These are phyloP conservation scores for Populus hybrid DNA, from an alignment of 441 rosid genomes.

Conservation along the genomic window DNA sequence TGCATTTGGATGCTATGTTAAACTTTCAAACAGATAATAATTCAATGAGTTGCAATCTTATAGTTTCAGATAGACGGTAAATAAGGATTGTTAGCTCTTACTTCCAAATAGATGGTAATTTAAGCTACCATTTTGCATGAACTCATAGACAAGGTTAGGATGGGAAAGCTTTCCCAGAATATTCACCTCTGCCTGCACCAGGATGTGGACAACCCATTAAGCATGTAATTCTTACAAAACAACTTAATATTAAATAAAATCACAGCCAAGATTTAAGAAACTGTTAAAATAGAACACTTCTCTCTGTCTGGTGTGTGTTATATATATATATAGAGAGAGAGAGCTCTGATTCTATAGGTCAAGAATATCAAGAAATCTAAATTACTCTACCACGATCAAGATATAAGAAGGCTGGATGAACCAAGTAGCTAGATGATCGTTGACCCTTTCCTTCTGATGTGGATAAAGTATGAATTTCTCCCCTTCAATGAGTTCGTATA, in stretches of 20 bases:
- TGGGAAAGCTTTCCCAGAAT: slow-evolving; percentile 70
- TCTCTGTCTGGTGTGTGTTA: too few species aligned
- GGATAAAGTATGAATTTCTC: too few species aligned
- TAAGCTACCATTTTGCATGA: too few species aligned
- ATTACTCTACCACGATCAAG: neutral
- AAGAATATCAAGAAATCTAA: neutral
- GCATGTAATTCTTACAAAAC: neutral
- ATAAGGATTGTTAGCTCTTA: slow-evolving; percentile 27
- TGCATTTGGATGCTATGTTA: neutral
- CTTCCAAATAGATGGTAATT: too few species aligned
- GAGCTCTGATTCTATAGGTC: neutral
- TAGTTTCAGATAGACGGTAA: slow-evolving; percentile 73
- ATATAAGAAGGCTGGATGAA: neutral
- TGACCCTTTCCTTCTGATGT: too few species aligned
- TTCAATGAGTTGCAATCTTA: slow-evolving; percentile 8
- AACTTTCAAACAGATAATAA: too few species aligned
- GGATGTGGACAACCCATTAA: slow-evolving; percentile 7
- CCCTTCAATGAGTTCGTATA: too few species aligned
- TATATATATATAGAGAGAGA: too few species aligned
- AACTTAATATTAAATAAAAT: too few species aligned
- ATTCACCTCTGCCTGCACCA: slow-evolving; percentile 58
- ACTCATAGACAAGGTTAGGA: slow-evolving; percentile 53
- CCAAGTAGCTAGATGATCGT: neutral
- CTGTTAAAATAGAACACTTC: too few species aligned
- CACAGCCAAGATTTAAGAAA: too few species aligned